phyloP scores from a whole-genome alignment of 306 rosid genomes.

The Vicia sativa region DNA sequence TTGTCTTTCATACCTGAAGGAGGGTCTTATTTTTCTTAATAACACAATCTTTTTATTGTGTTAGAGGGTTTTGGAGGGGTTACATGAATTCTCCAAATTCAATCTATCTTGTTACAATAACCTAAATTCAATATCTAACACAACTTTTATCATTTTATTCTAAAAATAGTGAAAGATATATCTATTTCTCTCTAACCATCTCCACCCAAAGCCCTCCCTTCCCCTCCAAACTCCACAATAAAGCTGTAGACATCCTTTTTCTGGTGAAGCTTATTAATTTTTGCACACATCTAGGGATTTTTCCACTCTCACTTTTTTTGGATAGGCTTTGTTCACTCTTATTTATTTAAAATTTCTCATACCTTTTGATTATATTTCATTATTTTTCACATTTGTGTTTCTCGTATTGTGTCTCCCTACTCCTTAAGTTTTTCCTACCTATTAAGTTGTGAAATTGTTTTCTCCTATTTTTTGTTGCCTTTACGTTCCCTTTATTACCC shows the following conservation, averaged over 20 bases:
- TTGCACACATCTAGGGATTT: slow-evolving; percentile 18
- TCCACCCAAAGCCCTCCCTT: too few relatives aligned
- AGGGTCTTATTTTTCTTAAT: too few relatives aligned
- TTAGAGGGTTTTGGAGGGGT: too few relatives aligned
- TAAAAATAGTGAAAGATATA: too few relatives aligned
- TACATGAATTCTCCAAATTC: too few relatives aligned
- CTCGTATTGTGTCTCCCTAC: neutral
- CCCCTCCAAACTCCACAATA: too few relatives aligned
- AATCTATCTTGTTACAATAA: too few relatives aligned
- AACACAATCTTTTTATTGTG: too few relatives aligned
- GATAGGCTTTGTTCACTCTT: neutral
- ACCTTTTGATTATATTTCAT: neutral
- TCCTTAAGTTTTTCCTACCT: slow-evolving; percentile 4
- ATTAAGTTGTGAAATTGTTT: slow-evolving; percentile 1
- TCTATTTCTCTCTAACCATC: too few relatives aligned
- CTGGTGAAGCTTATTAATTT: slow-evolving; percentile 22
- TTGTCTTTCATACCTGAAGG: slow-evolving; percentile 4
- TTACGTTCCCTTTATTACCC: neutral
- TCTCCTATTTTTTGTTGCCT: slow-evolving; percentile 5
- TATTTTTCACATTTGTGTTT: slow-evolving; percentile 20
- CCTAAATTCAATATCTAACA: too few relatives aligned
- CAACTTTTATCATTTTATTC: too few relatives aligned
- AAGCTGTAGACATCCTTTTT: slow-evolving; percentile 10
- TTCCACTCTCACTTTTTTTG: neutral
- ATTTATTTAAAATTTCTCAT: slow-evolving; percentile 2